Base-by-base conservation (phyloP, 106 monocot genomes). In the Chionographis japonica region DNA sequence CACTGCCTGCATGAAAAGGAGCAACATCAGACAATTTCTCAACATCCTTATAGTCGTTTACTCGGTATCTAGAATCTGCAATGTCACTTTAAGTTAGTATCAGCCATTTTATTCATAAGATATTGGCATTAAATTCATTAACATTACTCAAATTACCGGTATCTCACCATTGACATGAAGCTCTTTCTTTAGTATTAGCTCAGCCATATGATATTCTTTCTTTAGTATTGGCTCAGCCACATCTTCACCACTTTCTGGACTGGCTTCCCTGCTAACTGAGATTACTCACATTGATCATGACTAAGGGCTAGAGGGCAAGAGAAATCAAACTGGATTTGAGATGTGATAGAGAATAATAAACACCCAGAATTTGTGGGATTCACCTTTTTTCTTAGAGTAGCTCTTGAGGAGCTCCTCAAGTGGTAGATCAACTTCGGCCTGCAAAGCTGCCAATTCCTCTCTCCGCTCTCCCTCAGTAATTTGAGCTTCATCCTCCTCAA, bases 401-500 rank as follows among this genome's bases (percentile, higher is more conserved):
- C 69, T 59, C 64, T 81, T 76, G 9, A 98, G 81, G 72, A 98
- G 74, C 37, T 85, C 89, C 58, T 92, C 92, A 63, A 98, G 73
- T 57, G 97, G 92, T 52, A 92, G 62, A 77, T 98, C 83, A 78
- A 80, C 78, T 79, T 98, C 97, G 73, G 85, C 84, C 72, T 87
- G 72, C 80, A 98, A 85, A 56, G 87, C 89, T 63, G 71, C 69
- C 61, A 92, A 67, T 61, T 98, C 97, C 53, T 92, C 92, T 62
- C 63, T 85, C 42, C 87, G 70, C 63, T 98, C 89, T 52, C 64
- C 84, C 62, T 92, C 89, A 10, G 89, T 90, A 62, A 98, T 87
- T 54, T 83, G 84, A 66, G 78, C 86, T 82, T 98, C 97, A 83
- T 90, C 92, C 60, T 83, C 86, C 61, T 92, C 92, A 46, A 92